Evolutionary conservation across 768 basidiomycete genomes (phyloP).

Genomic region (Clitopilus hobsonii): DNA sequence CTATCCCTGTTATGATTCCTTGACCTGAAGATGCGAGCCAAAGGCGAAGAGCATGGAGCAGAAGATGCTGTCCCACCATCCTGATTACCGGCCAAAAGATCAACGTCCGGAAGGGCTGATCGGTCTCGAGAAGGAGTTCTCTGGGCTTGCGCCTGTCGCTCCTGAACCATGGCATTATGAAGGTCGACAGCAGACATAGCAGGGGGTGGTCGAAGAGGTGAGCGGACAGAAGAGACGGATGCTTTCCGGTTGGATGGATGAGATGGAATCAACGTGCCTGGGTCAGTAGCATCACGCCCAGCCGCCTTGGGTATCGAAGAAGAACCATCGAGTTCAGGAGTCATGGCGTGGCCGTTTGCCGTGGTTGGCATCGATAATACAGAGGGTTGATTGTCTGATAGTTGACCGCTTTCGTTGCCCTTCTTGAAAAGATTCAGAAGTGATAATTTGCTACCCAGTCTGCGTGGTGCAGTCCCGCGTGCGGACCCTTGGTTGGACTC

Average conservation of each 20-base stretch:
- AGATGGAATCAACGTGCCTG: background rate
- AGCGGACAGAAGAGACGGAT: constrained; percentile 22
- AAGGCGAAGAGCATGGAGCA: constrained; percentile 20
- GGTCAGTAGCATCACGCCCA: background rate
- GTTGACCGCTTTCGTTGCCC: constrained; percentile 21
- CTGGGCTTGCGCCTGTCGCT: constrained; percentile 22
- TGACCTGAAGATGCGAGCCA: constrained; percentile 22
- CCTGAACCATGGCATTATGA: constrained; percentile 38
- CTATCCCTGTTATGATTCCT: constrained; percentile 25
- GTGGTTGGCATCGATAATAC: constrained; percentile 10
- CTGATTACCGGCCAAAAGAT: constrained; percentile 14
- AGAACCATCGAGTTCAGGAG: background rate
- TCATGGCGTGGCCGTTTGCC: constrained; percentile 8
- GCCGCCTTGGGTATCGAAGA: background rate
- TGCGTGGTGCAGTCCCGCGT: constrained; percentile 34
- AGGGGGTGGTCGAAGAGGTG: constrained; percentile 7
- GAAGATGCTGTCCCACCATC: constrained; percentile 14
- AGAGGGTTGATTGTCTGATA: constrained; percentile 15
- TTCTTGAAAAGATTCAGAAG: constrained; percentile 74
- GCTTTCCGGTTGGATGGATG: background rate
- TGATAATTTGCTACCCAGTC: constrained; percentile 67
- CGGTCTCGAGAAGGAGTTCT: constrained; percentile 24
- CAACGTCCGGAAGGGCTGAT: constrained; percentile 23
- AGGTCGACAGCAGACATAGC: constrained; percentile 38
- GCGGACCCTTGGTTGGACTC: constrained; percentile 17